Conservation (phyloP, 2,329 filamentous ascomycete genomes). For the Pyrenochaeta sp. region DNA sequence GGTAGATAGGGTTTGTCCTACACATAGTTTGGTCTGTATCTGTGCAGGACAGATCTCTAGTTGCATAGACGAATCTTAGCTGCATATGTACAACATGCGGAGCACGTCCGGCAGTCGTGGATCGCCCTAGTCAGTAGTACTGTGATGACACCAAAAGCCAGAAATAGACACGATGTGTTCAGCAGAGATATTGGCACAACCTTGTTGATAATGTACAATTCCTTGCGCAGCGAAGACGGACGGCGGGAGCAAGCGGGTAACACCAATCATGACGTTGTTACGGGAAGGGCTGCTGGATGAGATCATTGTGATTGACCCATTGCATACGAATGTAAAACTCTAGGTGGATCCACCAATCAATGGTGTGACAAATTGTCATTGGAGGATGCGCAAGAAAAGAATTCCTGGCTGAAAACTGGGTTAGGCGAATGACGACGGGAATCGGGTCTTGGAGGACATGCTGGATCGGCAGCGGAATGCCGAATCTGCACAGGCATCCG, state of each 20-base stretch:
- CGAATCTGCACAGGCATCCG: background rate
- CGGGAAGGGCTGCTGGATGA: background rate
- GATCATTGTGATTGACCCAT: background rate
- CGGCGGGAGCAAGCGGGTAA: background rate
- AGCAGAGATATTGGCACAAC: background rate
- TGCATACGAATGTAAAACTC: background rate
- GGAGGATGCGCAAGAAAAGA: background rate
- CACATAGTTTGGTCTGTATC: constrained; percentile 5
- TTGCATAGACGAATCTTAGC: constrained; percentile 15
- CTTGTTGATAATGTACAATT: background rate
- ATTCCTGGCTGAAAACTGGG: constrained; percentile 1
- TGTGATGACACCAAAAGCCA: background rate
- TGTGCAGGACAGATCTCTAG: constrained; percentile 10
- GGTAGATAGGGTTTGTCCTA: background rate
- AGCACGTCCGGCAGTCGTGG: constrained; percentile 6
- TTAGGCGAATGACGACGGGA: constrained; percentile 8
- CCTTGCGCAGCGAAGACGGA: background rate
- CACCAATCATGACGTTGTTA: background rate
- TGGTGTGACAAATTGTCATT: background rate
- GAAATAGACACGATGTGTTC: background rate
- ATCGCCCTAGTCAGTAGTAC: constrained; percentile 8
- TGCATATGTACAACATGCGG: constrained; percentile 28
- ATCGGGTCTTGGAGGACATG: background rate
- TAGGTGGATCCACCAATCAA: background rate
- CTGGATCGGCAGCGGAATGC: constrained; percentile 3